phyloP scores from a whole-genome alignment of 202 grass and related monocot species.

The Bolboschoenoplectus hybrid region DNA sequence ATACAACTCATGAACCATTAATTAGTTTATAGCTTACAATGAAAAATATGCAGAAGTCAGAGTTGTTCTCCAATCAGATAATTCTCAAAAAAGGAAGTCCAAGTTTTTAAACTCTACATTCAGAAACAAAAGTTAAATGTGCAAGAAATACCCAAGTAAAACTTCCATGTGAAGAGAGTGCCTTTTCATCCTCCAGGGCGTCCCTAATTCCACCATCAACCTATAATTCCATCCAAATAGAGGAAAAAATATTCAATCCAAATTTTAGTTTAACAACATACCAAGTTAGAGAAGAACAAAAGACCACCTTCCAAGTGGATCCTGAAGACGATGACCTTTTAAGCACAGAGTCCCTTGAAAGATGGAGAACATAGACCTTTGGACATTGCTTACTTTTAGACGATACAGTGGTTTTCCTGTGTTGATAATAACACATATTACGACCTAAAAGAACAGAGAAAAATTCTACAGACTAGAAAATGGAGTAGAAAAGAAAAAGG shows the following conservation, averaged over 20 bases:
- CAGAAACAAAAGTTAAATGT: slow-evolving; percentile 11
- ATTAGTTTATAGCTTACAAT: neutral
- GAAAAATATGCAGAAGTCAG: neutral
- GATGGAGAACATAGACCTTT: slow-evolving; percentile 55
- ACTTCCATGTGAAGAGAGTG: slow-evolving; percentile 48
- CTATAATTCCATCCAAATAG: slow-evolving; percentile 34
- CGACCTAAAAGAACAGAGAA: neutral
- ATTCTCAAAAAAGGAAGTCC: neutral
- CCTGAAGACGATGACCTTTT: slow-evolving; percentile 38
- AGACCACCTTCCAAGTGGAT: slow-evolving; percentile 10
- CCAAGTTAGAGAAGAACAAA: neutral
- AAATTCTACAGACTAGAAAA: slow-evolving; percentile 23
- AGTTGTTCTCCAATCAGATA: neutral
- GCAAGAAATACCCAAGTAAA: slow-evolving; percentile 49
- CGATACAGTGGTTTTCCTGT: slow-evolving; percentile 45
- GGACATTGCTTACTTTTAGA: slow-evolving; percentile 56
- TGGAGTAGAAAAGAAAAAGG: neutral
- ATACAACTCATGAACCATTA: neutral
- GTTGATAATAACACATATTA: slow-evolving; percentile 22
- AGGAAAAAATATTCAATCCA: slow-evolving; percentile 20
- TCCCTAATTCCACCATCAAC: slow-evolving; percentile 55
- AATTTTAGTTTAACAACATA: slow-evolving; percentile 31
- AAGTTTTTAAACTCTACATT: neutral
- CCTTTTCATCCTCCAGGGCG: slow-evolving; percentile 50
- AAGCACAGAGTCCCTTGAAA: slow-evolving; percentile 50